These are phyloP conservation scores for Hippophae gyantsensis DNA, from an alignment of 306 rosid species.

Conservation along the genomic window DNA sequence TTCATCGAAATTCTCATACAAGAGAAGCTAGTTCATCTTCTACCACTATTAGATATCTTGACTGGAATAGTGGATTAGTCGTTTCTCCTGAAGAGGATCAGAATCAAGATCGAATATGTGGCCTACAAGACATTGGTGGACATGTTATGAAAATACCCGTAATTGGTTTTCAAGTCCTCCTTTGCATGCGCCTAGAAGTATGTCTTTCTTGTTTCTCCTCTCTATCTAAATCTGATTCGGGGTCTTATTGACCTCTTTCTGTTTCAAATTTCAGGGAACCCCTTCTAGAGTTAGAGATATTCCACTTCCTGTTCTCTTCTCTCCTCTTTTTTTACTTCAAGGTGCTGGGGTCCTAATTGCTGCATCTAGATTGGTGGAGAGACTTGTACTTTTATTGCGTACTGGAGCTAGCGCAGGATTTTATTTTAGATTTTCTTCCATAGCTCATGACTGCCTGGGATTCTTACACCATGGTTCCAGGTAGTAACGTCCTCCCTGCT, in stretches of 20 bases:
- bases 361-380: conserved; percentile 67
- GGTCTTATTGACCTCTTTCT: conserved; percentile 14
- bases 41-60: conserved; percentile 66
- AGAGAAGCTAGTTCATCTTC: conserved; percentile 80
- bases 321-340: conserved; percentile 79
- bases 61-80: conserved; percentile 70
- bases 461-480: conserved; percentile 96
- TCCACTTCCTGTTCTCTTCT: conserved; percentile 66
- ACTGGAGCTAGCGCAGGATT: conserved; percentile 61
- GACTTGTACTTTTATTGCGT: conserved; percentile 51
- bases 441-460: conserved; percentile 77
- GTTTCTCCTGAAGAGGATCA: conserved; percentile 72
- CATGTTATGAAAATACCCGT: conserved; percentile 88
- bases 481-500: conserved; percentile 22
- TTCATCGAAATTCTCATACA: conserved; percentile 57
- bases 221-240: conserved; percentile 14
- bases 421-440: conserved; percentile 62
- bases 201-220: conserved; percentile 18
- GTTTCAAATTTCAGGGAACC: conserved; percentile 63
- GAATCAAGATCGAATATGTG: conserved; percentile 53
- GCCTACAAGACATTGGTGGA: conserved; percentile 94
- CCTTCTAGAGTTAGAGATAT: conserved; percentile 54
- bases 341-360: conserved; percentile 71
- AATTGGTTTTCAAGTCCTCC: conserved; percentile 74
- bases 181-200: conserved; percentile 96